Evolutionary conservation across 73 alveolate genomes (phyloP).

Genomic region (Paramecium pentaurelia): DNA sequence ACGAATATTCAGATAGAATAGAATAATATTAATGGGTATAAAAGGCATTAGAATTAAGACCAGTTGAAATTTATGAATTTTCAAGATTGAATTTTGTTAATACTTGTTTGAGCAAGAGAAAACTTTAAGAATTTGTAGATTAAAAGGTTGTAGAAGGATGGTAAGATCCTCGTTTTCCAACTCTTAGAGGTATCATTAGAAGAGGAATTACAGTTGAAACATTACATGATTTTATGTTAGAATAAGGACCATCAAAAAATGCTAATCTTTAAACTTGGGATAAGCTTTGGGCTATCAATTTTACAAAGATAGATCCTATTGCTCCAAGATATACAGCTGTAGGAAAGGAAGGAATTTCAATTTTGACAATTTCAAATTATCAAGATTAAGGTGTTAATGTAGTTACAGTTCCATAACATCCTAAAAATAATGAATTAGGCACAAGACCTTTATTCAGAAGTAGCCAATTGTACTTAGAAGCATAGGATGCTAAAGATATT

Average conservation of each 20-base stretch:
- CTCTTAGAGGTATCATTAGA: constrained; percentile 94
- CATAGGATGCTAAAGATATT: constrained; percentile 47
- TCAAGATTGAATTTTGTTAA: constrained; percentile 85
- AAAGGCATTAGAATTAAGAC: constrained; percentile 74
- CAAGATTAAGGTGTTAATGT: constrained; percentile 70
- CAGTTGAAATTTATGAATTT: constrained; percentile 84
- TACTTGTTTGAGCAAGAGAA: constrained; percentile 90
- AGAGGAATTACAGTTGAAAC: constrained; percentile 97
- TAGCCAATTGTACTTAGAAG: constrained; percentile 7
- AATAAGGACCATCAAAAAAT: constrained; percentile 93
- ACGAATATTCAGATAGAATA: constrained; percentile 96
- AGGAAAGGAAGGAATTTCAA: constrained; percentile 63
- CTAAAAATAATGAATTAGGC: constrained; percentile 62
- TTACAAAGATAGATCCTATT: constrained; percentile 79
- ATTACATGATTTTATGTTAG: constrained; percentile 90
- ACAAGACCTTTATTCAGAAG: constrained; percentile 33
- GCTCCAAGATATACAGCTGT: constrained; percentile 89
- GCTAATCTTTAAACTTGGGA: constrained; percentile 96
- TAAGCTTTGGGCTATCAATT: constrained; percentile 91
- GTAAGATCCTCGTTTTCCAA: constrained; percentile 99
- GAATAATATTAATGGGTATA: constrained; percentile 92
- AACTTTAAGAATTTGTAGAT: constrained; percentile 90
- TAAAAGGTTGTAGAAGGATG: constrained; percentile 94
- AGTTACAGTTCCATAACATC: constrained; percentile 81
- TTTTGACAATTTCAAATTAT: constrained; percentile 69